Conservation (phyloP, 441 rosid genomes). For the Jatropha multifida region DNA sequence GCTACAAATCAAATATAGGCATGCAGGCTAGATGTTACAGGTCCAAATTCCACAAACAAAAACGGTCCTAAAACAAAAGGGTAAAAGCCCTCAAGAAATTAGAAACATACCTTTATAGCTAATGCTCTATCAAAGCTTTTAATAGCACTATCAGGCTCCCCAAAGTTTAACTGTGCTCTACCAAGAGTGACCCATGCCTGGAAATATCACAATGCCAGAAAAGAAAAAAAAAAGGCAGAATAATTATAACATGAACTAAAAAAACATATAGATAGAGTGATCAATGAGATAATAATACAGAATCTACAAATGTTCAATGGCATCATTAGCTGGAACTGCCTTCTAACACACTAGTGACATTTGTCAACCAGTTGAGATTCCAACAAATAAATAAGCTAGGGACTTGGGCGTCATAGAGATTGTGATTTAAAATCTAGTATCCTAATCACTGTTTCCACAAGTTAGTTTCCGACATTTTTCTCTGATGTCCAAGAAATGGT, state of each 20-base stretch:
- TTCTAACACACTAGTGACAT: background rate
- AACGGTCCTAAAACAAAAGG: constrained; percentile 1
- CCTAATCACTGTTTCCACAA: background rate
- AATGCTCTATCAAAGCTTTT: constrained; percentile 69
- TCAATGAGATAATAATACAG: background rate
- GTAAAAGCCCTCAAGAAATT: background rate
- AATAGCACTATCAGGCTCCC: constrained; percentile 81
- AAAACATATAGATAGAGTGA: background rate
- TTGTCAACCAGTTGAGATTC: background rate
- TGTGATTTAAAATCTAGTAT: background rate
- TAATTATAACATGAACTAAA: background rate
- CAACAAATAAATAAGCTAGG: background rate
- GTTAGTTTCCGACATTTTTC: background rate
- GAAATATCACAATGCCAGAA: background rate
- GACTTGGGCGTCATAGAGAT: background rate
- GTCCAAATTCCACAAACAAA: background rate
- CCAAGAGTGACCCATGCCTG: constrained; percentile 93
- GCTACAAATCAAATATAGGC: background rate
- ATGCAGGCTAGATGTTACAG: background rate
- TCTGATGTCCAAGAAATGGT: background rate
- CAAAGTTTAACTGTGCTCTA: constrained; percentile 87
- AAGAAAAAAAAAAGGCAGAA: background rate
- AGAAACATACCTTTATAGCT: constrained; percentile 51
- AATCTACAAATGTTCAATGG: background rate
- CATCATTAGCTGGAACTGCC: background rate